A percentile compares a stretch with the other conserved stretches of the same genome.
phyloP scores from a whole-genome alignment of 225 moss, liverwort and hornwort genomes.

The Asterella californica region DNA sequence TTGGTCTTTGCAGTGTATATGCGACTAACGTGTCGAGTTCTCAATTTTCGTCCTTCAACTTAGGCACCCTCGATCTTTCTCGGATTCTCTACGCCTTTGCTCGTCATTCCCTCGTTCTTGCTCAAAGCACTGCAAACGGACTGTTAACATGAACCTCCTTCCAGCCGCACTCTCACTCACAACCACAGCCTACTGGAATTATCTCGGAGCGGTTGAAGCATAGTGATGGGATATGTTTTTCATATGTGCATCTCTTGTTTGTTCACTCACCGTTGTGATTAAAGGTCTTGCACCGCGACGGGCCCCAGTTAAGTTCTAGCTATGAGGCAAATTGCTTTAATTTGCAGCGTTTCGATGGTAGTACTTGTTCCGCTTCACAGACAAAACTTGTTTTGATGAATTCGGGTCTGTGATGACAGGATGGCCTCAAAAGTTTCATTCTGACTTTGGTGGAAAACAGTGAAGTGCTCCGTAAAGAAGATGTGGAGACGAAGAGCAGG shows the following conservation, averaged over 20 bases:
- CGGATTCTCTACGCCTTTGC: background rate
- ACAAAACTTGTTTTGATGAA: background rate
- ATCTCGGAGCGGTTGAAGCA: background rate
- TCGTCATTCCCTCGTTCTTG: background rate
- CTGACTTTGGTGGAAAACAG: constrained; percentile 64
- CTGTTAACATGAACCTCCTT: too few relatives aligned
- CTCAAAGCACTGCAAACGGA: background rate
- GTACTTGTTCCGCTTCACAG: too few relatives aligned
- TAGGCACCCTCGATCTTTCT: background rate
- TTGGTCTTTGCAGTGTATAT: background rate
- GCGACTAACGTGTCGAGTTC: background rate
- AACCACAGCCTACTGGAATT: too few relatives aligned
- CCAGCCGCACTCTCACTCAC: background rate
- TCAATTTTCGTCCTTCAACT: background rate
- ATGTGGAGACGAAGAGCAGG: constrained; percentile 65
- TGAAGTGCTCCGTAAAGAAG: constrained; percentile 64
- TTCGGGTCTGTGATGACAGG: constrained; percentile 36
- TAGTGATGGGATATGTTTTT: background rate
- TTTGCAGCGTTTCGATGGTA: too few relatives aligned
- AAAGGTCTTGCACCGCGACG: background rate
- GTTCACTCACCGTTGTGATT: background rate
- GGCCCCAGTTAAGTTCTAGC: background rate
- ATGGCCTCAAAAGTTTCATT: constrained; percentile 64
- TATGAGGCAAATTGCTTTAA: background rate
- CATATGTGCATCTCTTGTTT: background rate